Conservation (phyloP, 495 filamentous ascomycete species). For the Penicillium alfredii region DNA sequence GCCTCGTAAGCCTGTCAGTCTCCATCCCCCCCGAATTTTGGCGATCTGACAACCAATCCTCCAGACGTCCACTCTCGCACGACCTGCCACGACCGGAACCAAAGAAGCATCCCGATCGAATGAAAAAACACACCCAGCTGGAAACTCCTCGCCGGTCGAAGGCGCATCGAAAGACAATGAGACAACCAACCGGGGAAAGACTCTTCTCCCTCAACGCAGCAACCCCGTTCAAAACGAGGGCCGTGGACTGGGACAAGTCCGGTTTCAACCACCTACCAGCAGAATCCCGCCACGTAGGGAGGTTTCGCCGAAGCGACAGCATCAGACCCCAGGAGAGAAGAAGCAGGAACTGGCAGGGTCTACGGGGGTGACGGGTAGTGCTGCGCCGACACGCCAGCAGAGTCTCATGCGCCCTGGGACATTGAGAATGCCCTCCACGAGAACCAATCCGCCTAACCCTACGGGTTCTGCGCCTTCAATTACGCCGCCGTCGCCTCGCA, state of each 20-base stretch:
- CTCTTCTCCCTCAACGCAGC: constrained; percentile 24
- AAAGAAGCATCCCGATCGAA: constrained; percentile 6
- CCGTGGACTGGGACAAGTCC: constrained; percentile 5
- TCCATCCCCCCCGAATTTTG: constrained; percentile 8
- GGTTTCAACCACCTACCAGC: constrained; percentile 12
- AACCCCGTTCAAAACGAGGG: constrained; percentile 11
- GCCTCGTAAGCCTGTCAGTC: constrained; percentile 33
- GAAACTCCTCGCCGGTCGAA: constrained; percentile 11
- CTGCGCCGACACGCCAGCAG: constrained; percentile 24
- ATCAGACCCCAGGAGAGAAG: constrained; percentile 4
- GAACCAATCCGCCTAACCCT: constrained; percentile 13
- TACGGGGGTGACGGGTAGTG: constrained; percentile 2
- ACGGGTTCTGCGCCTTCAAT: constrained; percentile 13
- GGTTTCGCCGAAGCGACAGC: constrained; percentile 16
- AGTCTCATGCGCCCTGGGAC: constrained; percentile 30
- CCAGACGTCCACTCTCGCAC: constrained; percentile 26
- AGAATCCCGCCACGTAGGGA: constrained; percentile 8
- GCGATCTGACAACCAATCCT: constrained; percentile 11
- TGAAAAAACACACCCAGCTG: constrained; percentile 1
- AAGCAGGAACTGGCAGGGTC: constrained; percentile 7
- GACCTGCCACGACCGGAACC: constrained; percentile 18
- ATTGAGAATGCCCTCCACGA: constrained; percentile 16
- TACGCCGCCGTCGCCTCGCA: constrained; percentile 28
- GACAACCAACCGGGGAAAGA: constrained; percentile 14
- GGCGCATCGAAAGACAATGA: constrained; percentile 10